Conservation (phyloP, 345 rosid species). For the Citrus australasica region DNA sequence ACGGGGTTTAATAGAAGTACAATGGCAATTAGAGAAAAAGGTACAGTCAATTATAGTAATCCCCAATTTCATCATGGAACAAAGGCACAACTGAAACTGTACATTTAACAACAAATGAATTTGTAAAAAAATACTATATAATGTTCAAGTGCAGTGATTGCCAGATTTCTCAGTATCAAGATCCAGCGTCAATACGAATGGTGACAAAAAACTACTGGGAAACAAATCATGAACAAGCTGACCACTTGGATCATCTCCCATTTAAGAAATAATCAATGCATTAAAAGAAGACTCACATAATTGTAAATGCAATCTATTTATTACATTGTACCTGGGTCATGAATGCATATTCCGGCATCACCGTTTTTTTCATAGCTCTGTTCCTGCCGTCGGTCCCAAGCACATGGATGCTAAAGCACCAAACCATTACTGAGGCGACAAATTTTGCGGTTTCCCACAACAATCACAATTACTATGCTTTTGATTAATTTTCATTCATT, state of each 20-base stretch:
- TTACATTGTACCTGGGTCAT: slow-evolving; percentile 2
- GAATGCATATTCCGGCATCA: not conserved
- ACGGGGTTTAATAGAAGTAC: not conserved
- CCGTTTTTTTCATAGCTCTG: not conserved
- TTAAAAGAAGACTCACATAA: not conserved
- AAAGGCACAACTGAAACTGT: not conserved
- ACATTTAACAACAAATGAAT: not conserved
- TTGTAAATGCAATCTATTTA: not conserved
- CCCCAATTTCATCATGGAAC: not conserved
- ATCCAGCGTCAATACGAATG: not conserved
- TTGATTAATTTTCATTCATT: not conserved
- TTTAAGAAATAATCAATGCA: not conserved
- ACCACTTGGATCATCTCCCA: not conserved
- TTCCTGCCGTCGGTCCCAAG: not conserved
- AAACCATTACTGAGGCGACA: not conserved
- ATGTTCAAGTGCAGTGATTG: not conserved
- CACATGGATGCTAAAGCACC: not conserved
- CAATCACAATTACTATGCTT: not conserved
- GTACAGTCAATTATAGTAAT: not conserved
- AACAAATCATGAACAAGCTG: not conserved
- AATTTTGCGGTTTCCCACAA: not conserved
- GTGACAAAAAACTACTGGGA: not conserved
- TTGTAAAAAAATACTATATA: not conserved
- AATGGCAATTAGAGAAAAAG: not conserved
- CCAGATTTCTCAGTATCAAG: not conserved